Evolutionary conservation across 371 early-diverging fungal species (phyloP).

Genomic region (Mucor circinelloides): DNA sequence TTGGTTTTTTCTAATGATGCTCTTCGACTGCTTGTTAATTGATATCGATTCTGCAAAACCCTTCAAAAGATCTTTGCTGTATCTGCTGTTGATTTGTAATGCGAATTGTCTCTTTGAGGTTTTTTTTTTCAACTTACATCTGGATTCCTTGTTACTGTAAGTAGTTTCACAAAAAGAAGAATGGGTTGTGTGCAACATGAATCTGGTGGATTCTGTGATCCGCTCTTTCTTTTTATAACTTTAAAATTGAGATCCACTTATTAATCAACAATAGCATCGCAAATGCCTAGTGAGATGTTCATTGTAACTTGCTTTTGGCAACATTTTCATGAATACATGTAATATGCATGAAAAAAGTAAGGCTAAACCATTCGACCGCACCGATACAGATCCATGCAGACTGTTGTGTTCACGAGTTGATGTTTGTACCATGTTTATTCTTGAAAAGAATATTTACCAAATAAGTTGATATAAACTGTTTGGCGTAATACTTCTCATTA

Average conservation of each 20-base stretch:
- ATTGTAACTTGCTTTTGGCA: neutral
- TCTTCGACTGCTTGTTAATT: neutral
- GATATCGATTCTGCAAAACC: neutral
- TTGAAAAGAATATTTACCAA: neutral
- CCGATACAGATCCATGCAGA: neutral
- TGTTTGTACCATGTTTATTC: neutral
- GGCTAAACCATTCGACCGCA: slow-evolving; percentile 1
- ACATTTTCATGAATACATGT: no score
- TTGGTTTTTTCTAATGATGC: neutral
- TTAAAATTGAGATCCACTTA: neutral
- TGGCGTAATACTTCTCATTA: neutral
- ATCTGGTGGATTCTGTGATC: neutral
- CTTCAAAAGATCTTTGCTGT: neutral
- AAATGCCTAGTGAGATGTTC: neutral
- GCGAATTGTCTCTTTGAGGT: neutral
- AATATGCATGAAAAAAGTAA: neutral
- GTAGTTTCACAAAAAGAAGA: slow-evolving; percentile 1
- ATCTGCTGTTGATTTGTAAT: neutral
- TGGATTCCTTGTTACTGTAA: neutral
- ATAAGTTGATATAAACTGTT: neutral
- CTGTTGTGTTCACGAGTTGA: neutral
- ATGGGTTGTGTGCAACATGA: neutral
- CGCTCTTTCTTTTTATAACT: neutral
- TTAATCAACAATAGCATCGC: neutral
- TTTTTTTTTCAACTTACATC: neutral